Conservation (phyloP, 305 asterid genomes). For the Ruellia speciosa region DNA sequence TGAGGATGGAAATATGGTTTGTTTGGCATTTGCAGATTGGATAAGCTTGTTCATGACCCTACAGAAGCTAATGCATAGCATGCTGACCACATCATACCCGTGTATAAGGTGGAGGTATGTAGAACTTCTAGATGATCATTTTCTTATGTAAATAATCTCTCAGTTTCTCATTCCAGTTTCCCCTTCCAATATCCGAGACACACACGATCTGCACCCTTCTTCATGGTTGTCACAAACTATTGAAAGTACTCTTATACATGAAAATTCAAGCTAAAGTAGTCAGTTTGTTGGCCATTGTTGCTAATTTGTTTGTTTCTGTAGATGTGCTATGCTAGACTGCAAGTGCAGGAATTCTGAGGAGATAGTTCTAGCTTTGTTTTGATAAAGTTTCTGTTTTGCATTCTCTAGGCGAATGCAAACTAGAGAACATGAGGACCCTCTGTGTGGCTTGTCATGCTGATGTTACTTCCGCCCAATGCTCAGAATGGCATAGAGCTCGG, state of each 20-base stretch:
- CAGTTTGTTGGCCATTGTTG: too few relatives aligned
- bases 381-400: constrained; percentile 10
- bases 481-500: constrained; percentile 56
- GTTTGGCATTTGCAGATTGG: constrained; percentile 42
- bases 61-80: constrained; percentile 93
- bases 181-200: too few relatives aligned
- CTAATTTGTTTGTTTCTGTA: too few relatives aligned
- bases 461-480: constrained; percentile 69
- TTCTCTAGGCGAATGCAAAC: constrained; percentile 81
- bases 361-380: background rate
- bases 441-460: constrained; percentile 92
- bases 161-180: too few relatives aligned
- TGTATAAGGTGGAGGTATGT: constrained; percentile 84
- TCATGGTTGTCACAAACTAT: too few relatives aligned
- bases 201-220: too few relatives aligned
- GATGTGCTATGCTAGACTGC: too few relatives aligned
- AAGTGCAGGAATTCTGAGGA: too few relatives aligned
- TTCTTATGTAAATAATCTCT: background rate
- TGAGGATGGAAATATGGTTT: constrained; percentile 17
- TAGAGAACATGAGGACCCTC: constrained; percentile 95
- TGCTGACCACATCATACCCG: constrained; percentile 92
- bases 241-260: too few relatives aligned
- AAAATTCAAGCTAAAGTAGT: too few relatives aligned
- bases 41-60: constrained; percentile 70
- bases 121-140: background rate